Conservation (phyloP, 2,329 filamentous ascomycete genomes). For the Pseudocercospora pini-densiflorae region DNA sequence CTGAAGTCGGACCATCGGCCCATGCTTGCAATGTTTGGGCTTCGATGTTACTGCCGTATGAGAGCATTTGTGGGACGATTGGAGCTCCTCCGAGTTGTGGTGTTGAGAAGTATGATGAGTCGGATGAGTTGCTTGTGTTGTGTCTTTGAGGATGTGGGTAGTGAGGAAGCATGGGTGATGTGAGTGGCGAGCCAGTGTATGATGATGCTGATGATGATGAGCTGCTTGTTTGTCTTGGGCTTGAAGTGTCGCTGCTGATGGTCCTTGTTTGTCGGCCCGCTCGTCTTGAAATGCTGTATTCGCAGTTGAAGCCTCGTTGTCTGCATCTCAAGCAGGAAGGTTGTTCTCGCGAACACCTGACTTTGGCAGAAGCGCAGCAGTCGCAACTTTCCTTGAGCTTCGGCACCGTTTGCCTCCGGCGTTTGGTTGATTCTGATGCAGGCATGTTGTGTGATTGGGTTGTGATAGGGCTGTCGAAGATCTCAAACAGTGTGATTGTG, state of each 20-base stretch:
- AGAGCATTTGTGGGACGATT: background rate
- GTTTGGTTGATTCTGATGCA: conserved; percentile 5
- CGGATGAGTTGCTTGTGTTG: background rate
- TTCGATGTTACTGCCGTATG: conserved; percentile 4
- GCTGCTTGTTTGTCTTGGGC: background rate
- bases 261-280: conserved; percentile 27
- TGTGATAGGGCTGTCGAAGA: background rate
- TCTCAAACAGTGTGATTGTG: background rate
- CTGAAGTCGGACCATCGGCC: background rate
- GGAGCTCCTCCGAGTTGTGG: background rate
- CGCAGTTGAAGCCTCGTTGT: conserved; percentile 27
- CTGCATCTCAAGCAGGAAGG: conserved; percentile 30
- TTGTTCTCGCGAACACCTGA: conserved; percentile 29
- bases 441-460: background rate
- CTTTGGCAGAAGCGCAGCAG: conserved; percentile 28
- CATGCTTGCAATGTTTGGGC: background rate
- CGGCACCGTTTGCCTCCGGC: conserved; percentile 11
- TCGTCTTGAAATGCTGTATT: conserved; percentile 32
- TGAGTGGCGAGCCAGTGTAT: conserved; percentile 11
- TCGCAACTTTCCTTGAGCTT: conserved; percentile 31
- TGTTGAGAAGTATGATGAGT: background rate
- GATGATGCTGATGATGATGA: conserved; percentile 13
- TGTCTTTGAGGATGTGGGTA: background rate
- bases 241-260: conserved; percentile 8
- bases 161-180: background rate